Base-by-base conservation (phyloP, 164 flowering plant genomes). In the Macadamia tetraphylla region DNA sequence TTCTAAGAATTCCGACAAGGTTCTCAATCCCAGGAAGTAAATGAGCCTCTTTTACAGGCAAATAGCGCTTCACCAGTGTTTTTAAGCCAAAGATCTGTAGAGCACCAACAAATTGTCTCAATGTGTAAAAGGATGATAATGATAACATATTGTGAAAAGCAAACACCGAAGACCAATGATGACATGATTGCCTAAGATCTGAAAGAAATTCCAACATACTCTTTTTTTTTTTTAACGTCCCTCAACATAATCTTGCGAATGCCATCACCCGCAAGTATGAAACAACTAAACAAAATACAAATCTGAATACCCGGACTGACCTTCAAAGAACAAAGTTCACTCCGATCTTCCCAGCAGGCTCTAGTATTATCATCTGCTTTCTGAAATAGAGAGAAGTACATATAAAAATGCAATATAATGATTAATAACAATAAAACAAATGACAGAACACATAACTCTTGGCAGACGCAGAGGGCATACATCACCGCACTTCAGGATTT, bases 11-110 rank as follows among this genome's bases (percentile, higher is more conserved):
- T 68, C 68, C 79, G 43, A 94, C 51, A 51, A 94, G 81, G 35
- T 70, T 81, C 70, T 87, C 93, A 51, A 94, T 83, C 40, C 91
- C 96, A 69, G 68, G 82, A 57, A 96, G 97, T 69, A 94, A 82
- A 73, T 86, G 92, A 63, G 89, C 89, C 83, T 94, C 99, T 76
- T 88, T 94, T 42, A 82, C 84, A 63, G 99, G 99, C 74, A 94
- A 80, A 80, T 87, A 92, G 82, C 98, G 90, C 81, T 90, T 94
- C 59, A 92, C 98, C 75, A 94, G 62, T 6, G 97, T 80, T 79
- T 92, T 92, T 58, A 92, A 74, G 14, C 89, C 97, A 88, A 67
- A 92, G 29, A 90, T 86, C 98, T 94, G 85, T 65, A 71, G 64
- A 51, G 48, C 69, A 64, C 40, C 64, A 64, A 42, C 29, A 42